Percentiles rank a stretch among this genome's conserved stretches.
Conservation (phyloP, 1,139 yeast species). For the Yamadazyma membranifaciens region DNA sequence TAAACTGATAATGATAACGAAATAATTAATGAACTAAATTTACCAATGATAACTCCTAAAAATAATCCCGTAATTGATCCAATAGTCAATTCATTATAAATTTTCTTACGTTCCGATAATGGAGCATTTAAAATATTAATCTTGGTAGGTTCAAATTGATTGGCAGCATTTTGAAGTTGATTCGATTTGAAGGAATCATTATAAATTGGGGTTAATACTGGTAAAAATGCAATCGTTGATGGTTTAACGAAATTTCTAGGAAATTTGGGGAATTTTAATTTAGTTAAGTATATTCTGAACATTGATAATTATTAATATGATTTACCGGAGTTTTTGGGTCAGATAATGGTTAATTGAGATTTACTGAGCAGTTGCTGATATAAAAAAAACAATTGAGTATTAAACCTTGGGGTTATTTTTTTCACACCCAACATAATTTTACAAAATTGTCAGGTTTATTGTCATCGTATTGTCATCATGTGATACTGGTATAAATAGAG, state of each 20-base stretch:
- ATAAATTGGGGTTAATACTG: slow-evolving; percentile 8
- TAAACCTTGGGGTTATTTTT: too few relatives aligned
- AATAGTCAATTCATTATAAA: slow-evolving; percentile 64
- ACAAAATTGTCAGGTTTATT: too few relatives aligned
- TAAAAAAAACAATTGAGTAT: too few relatives aligned
- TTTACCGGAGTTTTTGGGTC: too few relatives aligned
- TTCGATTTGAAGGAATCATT: slow-evolving; percentile 5
- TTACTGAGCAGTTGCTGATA: too few relatives aligned
- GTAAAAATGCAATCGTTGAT: slow-evolving; percentile 12
- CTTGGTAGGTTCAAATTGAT: background rate
- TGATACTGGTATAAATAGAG: too few relatives aligned
- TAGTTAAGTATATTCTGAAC: slow-evolving; percentile 15
- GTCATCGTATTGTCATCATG: too few relatives aligned
- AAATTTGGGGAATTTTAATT: slow-evolving; percentile 15
- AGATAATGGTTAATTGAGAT: too few relatives aligned
- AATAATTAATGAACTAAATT: slow-evolving; percentile 58
- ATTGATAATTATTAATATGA: too few relatives aligned
- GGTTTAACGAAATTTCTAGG: slow-evolving; percentile 7
- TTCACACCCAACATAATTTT: too few relatives aligned
- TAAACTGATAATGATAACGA: slow-evolving; percentile 51
- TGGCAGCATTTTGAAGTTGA: background rate
- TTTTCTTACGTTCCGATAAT: slow-evolving; percentile 8
- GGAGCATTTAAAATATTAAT: slow-evolving; percentile 1
- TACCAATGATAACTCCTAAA: slow-evolving; percentile 64
- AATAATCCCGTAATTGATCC: slow-evolving; percentile 69